These are phyloP conservation scores for Penicillium sp. DNA, from an alignment of 2,329 filamentous ascomycete genomes.

Conservation along the genomic window DNA sequence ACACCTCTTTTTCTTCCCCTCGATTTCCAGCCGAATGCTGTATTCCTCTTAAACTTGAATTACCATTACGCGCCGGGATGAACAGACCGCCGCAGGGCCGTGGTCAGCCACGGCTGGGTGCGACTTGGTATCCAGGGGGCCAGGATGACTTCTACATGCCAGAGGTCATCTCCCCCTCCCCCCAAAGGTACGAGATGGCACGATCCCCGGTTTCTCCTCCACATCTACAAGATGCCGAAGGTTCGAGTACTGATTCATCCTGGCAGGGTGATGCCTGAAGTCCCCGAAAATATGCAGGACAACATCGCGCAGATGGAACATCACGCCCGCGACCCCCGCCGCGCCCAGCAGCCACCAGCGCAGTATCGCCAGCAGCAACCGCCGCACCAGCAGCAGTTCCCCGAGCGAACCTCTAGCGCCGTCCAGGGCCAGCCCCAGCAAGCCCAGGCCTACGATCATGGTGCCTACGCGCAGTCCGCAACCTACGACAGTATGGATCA, in stretches of 20 bases:
- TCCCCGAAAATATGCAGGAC: constrained; percentile 94
- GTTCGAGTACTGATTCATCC: constrained; percentile 24
- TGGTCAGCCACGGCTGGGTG: constrained; percentile 49
- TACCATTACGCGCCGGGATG: constrained; percentile 24
- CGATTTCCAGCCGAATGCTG: background rate
- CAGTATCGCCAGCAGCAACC: constrained; percentile 21
- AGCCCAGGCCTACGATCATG: constrained; percentile 33
- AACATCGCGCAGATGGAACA: constrained; percentile 88
- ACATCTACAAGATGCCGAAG: constrained; percentile 17
- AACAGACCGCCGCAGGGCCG: constrained; percentile 39
- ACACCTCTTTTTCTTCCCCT: constrained; percentile 4
- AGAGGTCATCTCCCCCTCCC: constrained; percentile 67
- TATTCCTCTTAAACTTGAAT: background rate
- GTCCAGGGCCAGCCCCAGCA: constrained; percentile 31
- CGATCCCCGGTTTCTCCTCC: background rate
- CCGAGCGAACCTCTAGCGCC: constrained; percentile 38
- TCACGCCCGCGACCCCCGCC: constrained; percentile 59
- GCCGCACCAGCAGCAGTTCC: constrained; percentile 37
- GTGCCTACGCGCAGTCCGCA: constrained; percentile 53
- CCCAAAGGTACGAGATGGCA: constrained; percentile 59
- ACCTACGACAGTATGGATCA: constrained; percentile 52
- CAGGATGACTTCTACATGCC: constrained; percentile 69
- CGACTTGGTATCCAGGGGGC: constrained; percentile 67
- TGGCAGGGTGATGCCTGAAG: constrained; percentile 84
- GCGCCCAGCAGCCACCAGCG: constrained; percentile 27